Base-by-base conservation (phyloP, 2,329 filamentous ascomycete species). In the Talaromyces sp. region DNA sequence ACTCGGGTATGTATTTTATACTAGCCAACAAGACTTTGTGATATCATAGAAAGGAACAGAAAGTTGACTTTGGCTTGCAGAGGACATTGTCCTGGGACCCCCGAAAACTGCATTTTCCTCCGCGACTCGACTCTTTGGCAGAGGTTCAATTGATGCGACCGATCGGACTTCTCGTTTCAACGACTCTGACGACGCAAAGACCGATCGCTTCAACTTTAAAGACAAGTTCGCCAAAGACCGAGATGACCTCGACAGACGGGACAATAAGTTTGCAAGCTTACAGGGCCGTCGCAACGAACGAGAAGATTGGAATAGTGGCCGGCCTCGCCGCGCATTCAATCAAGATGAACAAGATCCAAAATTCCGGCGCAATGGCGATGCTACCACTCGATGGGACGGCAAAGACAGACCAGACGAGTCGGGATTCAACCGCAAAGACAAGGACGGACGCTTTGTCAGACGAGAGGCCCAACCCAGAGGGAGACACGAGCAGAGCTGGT, bases 81-180 rank as follows among this genome's bases (percentile, higher is more conserved):
- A 96, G 68, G 91, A 96, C 65, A 89, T 96, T 61, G 84, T 95
- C 61, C 88, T 96, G 61, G 92, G 90, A 14, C 92, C 92, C 21
- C 90, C 92, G 1, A 90, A 90, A 73, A 90, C 86, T 53, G 86
- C 86, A 51, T 96, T 97, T 74, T 86, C 90, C 58, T 96, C 92
- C 1, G 84, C 88, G 24, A 90, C 89, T 61, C 82, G 85, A 62
- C 73, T 75, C 58, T 68, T 73, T 64, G 75, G 76, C 38, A 83
- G 83, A 71, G 68, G 71, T 32, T 74, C 72, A 1, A 73, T 78
- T 59, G 80, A 82, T 61, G 68, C 74, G 54, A 72, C 74, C 24
- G 79, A 81, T 61, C 75, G 78, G 46, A 61, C 75, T 26, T 73
- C 75, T 58, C 75, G 77, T 14, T 76, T 80, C 55, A 84, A 85